Evolutionary conservation across 371 early-diverging fungal species (phyloP).

Genomic region (Mortierella sp.): DNA sequence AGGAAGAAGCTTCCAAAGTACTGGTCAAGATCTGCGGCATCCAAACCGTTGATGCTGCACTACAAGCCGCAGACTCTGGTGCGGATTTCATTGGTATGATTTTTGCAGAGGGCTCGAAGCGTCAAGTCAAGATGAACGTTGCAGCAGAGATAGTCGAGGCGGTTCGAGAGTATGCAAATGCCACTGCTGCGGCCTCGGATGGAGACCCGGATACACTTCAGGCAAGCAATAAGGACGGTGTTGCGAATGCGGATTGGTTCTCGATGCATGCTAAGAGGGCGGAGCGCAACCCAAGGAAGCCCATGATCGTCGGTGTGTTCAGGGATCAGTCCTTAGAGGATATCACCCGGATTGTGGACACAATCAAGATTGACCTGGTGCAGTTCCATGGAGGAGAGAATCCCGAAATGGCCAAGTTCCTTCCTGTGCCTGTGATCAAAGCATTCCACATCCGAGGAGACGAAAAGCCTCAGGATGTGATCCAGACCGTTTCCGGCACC

Average conservation of each 20-base stretch:
- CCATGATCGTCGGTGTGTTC: conserved; percentile 94
- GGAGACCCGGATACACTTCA: conserved; percentile 9
- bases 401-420: conserved; percentile 66
- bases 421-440: conserved; percentile 90
- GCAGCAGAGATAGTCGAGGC: conserved; percentile 75
- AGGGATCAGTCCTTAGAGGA: conserved; percentile 83
- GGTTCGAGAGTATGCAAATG: conserved; percentile 60
- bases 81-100: conserved; percentile 94
- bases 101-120: conserved; percentile 79
- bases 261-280: conserved; percentile 61
- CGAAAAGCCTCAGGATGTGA: conserved; percentile 56
- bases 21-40: conserved; percentile 95
- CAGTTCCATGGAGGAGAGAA: conserved; percentile 94
- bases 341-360: conserved; percentile 73
- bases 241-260: conserved; percentile 68
- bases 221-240: conserved; percentile 9
- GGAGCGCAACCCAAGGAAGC: conserved; percentile 65
- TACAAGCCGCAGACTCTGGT: conserved; percentile 81
- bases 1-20: conserved; percentile 54
- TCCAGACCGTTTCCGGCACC: conserved; percentile 55
- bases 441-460: conserved; percentile 83
- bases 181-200: conserved; percentile 29
- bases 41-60: conserved; percentile 82
- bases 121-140: conserved; percentile 68
- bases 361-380: conserved; percentile 85